Evolutionary conservation across 1,284 basidiomycete species (phyloP), one percentile per base, ranked within the genome.

Genomic region (Pyrrhoderma noxium): DNA sequence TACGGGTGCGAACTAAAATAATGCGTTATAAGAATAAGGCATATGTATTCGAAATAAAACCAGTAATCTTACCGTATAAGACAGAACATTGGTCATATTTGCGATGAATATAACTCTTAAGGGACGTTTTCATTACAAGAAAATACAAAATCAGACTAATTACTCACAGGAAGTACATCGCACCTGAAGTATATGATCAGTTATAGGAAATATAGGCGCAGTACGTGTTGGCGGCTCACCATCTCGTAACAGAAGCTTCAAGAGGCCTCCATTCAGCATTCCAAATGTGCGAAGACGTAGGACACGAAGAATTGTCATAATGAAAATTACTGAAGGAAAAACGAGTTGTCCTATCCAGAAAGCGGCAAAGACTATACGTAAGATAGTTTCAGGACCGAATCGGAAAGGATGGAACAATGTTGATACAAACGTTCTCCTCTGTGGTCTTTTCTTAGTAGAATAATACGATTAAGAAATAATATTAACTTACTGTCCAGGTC

Each of bases 291-390:
- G 47, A 18, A 55, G 49, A 16, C 44, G 27, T 13, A 55, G n/a
- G 18, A 45, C 49, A n/a, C 53, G 31, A 4, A 18, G 14, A 8
- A 51, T 27, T 3, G 53, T 55, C 53, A 55, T 25, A 13, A 51
- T 13, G 18, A 55, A 55, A 3, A 55, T 47, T 14, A 55, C n/a
- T 3, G 53, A 41, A 8, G 53, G 53, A 25, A 51, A 55, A 31
- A 55, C 23, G n/a, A 55, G 53, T 36, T 55, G 53, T 16, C 53
- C 53, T 13, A 55, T 55, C 53, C 53, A 55, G 42, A 55, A 55
- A 11, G 41, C 49, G 3, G 53, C 53, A 37, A 55, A 55, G 27
- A 39, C 53, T 55, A 36, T 40, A n/a, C n/a, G 41, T 23, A 34
- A n/a, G 40, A 45, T 22, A 31, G 14, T 8, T 13, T 42, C 27